Conservation (phyloP, 2,329 filamentous ascomycete genomes). For the Ophiostoma sp. region DNA sequence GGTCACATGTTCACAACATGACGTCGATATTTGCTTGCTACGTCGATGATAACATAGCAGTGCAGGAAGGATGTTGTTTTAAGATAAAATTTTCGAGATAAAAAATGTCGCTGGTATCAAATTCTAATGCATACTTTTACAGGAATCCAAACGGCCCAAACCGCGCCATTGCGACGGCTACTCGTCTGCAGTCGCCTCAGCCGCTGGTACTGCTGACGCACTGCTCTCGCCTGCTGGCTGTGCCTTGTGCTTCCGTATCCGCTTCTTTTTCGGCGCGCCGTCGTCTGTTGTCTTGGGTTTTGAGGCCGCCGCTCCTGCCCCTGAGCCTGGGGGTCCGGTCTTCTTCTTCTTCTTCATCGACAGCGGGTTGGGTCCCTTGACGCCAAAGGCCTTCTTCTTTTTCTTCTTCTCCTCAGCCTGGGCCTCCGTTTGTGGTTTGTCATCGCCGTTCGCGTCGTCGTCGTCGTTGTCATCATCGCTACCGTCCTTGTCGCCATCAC, state of each 20-base stretch:
- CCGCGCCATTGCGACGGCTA: not conserved
- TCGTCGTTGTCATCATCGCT: slow-evolving; percentile 35
- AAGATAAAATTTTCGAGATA: not conserved
- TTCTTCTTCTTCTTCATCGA: slow-evolving; percentile 41
- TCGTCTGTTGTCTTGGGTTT: slow-evolving; percentile 16
- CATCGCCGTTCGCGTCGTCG: slow-evolving; percentile 36
- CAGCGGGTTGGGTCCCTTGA: slow-evolving; percentile 40
- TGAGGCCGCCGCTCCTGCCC: not conserved
- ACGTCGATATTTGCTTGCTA: not conserved
- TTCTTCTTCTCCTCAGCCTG: slow-evolving; percentile 36
- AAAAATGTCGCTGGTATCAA: slow-evolving; percentile 13
- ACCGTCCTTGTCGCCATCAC: slow-evolving; percentile 33
- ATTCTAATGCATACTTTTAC: slow-evolving; percentile 15
- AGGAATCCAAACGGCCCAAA: not conserved
- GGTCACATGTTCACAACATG: slow-evolving; percentile 11
- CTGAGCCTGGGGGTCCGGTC: slow-evolving; percentile 1
- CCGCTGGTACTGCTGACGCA: not conserved
- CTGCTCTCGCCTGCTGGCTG: slow-evolving; percentile 14
- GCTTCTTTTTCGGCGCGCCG: slow-evolving; percentile 31
- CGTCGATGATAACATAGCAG: not conserved
- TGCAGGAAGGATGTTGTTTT: not conserved
- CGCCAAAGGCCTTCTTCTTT: slow-evolving; percentile 37
- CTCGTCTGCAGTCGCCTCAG: not conserved
- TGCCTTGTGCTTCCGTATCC: slow-evolving; percentile 33
- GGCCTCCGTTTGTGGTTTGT: slow-evolving; percentile 33